These are phyloP conservation scores for Rhynchospora breviuscula DNA, from an alignment of 176 grass and related monocot species.

Conservation along the genomic window DNA sequence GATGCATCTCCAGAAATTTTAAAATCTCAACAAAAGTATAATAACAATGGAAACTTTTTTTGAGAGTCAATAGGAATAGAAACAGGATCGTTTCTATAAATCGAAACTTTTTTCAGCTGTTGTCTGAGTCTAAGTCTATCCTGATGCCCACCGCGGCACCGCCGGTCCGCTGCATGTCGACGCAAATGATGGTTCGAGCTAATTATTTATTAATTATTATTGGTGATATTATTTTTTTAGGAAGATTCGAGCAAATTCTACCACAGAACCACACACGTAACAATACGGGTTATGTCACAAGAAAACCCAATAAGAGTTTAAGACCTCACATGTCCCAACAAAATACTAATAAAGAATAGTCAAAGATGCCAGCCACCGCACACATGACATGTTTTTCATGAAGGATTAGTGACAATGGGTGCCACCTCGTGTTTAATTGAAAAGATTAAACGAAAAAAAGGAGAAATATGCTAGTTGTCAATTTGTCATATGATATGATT, in stretches of 20 bases:
- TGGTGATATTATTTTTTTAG: too few species aligned
- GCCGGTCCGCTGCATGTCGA: too few species aligned
- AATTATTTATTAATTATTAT: too few species aligned
- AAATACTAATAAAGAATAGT: background rate
- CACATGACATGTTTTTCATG: constrained; percentile 30
- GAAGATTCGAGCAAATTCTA: background rate
- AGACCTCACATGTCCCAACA: background rate
- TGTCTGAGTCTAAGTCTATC: too few species aligned
- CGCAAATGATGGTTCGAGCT: too few species aligned
- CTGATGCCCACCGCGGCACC: too few species aligned
- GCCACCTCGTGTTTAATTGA: constrained; percentile 20
- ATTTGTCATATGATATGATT: background rate
- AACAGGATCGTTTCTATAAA: too few species aligned
- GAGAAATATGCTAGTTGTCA: background rate
- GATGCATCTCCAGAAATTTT: too few species aligned
- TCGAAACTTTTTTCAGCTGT: too few species aligned
- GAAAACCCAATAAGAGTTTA: background rate
- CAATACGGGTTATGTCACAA: background rate
- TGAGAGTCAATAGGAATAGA: too few species aligned
- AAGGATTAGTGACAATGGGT: background rate
- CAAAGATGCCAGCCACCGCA: constrained; percentile 26
- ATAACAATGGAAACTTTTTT: too few species aligned
- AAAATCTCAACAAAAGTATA: too few species aligned
- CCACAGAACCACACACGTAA: background rate
- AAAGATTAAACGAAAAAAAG: constrained; percentile 6